Percentiles rank a stretch among this genome's conserved stretches.
These are phyloP conservation scores for Puccinia coronata DNA, from an alignment of 1,284 basidiomycete species.

Conservation along the genomic window DNA sequence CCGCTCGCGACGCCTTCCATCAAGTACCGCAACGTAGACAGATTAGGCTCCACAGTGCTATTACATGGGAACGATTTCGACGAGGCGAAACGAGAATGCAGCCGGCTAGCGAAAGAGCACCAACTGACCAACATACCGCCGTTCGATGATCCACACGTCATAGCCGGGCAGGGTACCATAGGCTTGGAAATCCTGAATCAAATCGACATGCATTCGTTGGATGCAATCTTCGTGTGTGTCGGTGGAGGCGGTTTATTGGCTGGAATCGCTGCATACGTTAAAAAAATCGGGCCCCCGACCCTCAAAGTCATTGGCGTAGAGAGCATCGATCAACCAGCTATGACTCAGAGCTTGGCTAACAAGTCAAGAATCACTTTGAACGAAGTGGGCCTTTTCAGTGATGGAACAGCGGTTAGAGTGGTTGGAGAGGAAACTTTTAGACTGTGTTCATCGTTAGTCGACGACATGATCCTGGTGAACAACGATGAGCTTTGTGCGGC, in stretches of 20 bases:
- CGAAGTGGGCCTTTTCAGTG: constrained; percentile 94
- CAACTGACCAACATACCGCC: constrained; percentile 91
- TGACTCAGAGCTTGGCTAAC: constrained; percentile 74
- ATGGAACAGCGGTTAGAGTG: constrained; percentile 97
- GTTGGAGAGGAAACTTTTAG: constrained; percentile 95
- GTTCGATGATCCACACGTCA: constrained; percentile 94
- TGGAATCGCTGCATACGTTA: constrained; percentile 89
- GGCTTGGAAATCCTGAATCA: constrained; percentile 75
- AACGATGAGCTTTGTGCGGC: constrained; percentile 98
- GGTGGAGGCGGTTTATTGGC: constrained; percentile 91
- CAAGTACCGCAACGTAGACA: constrained; percentile 90
- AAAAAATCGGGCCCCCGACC: constrained; percentile 82
- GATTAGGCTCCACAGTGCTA: constrained; percentile 90
- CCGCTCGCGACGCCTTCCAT: constrained; percentile 91
- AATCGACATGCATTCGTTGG: constrained; percentile 62
- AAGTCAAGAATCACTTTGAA: constrained; percentile 78
- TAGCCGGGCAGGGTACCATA: constrained; percentile 95
- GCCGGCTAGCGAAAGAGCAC: constrained; percentile 73
- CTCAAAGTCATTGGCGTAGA: constrained; percentile 89
- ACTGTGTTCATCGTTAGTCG: constrained; percentile 81
- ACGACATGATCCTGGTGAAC: constrained; percentile 79
- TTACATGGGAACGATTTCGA: constrained; percentile 92
- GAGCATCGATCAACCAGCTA: constrained; percentile 91
- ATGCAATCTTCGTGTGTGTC: constrained; percentile 84
- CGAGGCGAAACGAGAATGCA: constrained; percentile 92